Evolutionary conservation across 2,329 filamentous ascomycete species (phyloP).

Genomic region (Fusarium oligoseptatum): DNA sequence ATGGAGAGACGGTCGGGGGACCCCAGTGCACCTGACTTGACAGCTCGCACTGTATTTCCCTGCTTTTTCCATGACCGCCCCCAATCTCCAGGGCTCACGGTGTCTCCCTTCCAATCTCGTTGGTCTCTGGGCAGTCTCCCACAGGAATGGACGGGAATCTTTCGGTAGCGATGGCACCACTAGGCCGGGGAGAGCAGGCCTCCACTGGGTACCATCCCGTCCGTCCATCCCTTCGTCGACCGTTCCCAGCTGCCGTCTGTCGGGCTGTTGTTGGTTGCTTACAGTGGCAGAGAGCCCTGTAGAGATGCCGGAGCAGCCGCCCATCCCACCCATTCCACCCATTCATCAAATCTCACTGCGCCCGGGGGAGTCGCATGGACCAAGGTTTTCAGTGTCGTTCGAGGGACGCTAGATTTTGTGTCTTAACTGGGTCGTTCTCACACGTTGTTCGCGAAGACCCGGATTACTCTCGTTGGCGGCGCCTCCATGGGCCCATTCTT

Average conservation of each 20-base stretch:
- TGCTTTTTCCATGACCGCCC: conserved; percentile 6
- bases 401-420: conserved; percentile 8
- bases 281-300: conserved; percentile 24
- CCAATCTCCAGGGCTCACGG: not conserved
- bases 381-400: conserved; percentile 21
- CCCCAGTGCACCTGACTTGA: conserved; percentile 3
- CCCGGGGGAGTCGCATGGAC: not conserved
- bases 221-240: not conserved
- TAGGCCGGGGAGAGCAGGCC: conserved; percentile 6
- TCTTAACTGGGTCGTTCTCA: conserved; percentile 35
- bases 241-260: not conserved
- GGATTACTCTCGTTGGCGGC: conserved; percentile 37
- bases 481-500: conserved; percentile 46
- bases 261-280: conserved; percentile 1
- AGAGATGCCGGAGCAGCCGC: conserved; percentile 30
- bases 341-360: conserved; percentile 13
- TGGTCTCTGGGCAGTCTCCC: not conserved
- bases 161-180: conserved; percentile 14
- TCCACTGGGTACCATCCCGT: conserved; percentile 21
- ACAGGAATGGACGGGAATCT: conserved; percentile 24
- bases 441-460: conserved; percentile 44
- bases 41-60: conserved; percentile 21
- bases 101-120: conserved; percentile 14
- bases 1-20: not conserved
- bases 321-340: conserved; percentile 5